These are phyloP conservation scores for Quercus tomentella DNA, from an alignment of 331 rosid genomes.

Conservation along the genomic window DNA sequence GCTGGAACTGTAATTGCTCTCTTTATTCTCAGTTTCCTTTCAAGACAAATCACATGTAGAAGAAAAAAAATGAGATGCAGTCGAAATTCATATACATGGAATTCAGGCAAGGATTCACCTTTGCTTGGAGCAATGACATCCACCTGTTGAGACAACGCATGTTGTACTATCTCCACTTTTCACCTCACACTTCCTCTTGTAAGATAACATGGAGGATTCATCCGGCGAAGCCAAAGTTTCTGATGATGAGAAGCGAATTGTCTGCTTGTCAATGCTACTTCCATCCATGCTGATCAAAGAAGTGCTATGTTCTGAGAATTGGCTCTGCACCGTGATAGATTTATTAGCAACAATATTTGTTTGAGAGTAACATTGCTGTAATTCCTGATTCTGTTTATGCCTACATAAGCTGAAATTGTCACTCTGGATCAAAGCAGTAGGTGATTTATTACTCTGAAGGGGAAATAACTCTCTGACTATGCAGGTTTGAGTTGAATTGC, in stretches of 20 bases:
- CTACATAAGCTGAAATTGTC: neutral
- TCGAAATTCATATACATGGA: too few relatives aligned
- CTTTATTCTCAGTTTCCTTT: slow-evolving; percentile 16
- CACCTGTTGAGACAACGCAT: slow-evolving; percentile 5
- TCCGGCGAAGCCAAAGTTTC: neutral
- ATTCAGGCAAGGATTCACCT: slow-evolving; percentile 1
- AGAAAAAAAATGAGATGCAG: too few relatives aligned
- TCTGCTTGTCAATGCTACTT: neutral
- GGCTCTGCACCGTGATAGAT: too few relatives aligned
- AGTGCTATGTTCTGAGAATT: neutral
- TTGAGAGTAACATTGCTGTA: too few relatives aligned
- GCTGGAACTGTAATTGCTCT: slow-evolving; percentile 20
- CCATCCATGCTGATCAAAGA: slow-evolving; percentile 6
- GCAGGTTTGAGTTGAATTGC: neutral
- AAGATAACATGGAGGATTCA: slow-evolving; percentile 6
- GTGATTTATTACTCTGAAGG: slow-evolving; percentile 3
- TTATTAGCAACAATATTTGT: too few relatives aligned
- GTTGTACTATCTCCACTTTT: neutral
- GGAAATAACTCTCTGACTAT: slow-evolving; percentile 1
- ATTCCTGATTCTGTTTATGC: neutral
- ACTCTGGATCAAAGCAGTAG: neutral
- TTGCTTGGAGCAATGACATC: slow-evolving; percentile 24
- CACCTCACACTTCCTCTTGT: neutral
- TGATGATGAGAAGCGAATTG: too few relatives aligned
- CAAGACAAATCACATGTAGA: neutral